A percentile compares a stretch with the other conserved stretches of the same genome.
Conservation (phyloP, 495 filamentous ascomycete genomes). For the Aspergillus olivimuriae region DNA sequence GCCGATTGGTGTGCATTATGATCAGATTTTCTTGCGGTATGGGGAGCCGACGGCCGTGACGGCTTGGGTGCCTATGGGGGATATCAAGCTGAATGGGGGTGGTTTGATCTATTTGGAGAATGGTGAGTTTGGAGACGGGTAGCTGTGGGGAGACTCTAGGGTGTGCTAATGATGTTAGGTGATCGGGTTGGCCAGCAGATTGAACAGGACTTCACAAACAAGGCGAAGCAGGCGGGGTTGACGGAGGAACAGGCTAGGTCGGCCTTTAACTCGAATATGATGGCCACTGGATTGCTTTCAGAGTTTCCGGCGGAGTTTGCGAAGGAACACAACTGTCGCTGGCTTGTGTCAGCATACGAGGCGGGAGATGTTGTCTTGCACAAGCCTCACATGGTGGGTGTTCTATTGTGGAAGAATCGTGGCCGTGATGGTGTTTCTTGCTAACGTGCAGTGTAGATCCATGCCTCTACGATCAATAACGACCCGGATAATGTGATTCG, state of each 20-base stretch:
- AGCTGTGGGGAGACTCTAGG: background rate
- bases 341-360: constrained; percentile 50
- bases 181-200: constrained; percentile 36
- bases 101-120: constrained; percentile 59
- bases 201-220: constrained; percentile 42
- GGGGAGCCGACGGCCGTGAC: constrained; percentile 53
- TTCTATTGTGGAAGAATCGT: background rate
- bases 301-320: constrained; percentile 41
- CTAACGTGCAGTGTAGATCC: constrained; percentile 33
- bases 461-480: constrained; percentile 50
- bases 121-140: constrained; percentile 15
- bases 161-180: constrained; percentile 13
- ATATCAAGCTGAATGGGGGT: constrained; percentile 50
- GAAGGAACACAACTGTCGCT: constrained; percentile 34
- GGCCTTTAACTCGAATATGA: constrained; percentile 55
- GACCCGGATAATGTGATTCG: constrained; percentile 50
- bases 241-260: constrained; percentile 44
- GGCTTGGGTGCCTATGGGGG: constrained; percentile 61
- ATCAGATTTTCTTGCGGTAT: constrained; percentile 58
- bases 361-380: constrained; percentile 59
- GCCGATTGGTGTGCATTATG: constrained; percentile 59
- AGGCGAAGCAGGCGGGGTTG: constrained; percentile 37
- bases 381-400: constrained; percentile 45
- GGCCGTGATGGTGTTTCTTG: background rate
- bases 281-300: constrained; percentile 42